Base-by-base conservation (phyloP, 441 rosid genomes). In the Adansonia rubrostipa region DNA sequence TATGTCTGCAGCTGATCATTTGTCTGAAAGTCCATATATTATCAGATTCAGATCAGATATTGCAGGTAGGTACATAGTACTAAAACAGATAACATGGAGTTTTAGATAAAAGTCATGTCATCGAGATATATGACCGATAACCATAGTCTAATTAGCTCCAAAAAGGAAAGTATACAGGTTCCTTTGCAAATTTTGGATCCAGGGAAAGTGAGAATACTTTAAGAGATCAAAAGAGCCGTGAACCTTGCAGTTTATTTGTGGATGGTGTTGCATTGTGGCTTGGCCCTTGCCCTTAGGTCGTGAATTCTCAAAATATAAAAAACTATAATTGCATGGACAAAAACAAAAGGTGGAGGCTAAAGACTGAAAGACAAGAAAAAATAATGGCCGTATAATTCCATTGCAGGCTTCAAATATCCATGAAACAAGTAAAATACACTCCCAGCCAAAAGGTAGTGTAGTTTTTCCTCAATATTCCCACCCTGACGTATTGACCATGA, bases 331-430 rank as follows among this genome's bases (percentile, higher is more conserved):
- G 24, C 13, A 53, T 57, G 76, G 54, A 73, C 42, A 58, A 36
- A 42, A 73, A 20, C 66, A 58, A 13, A 73, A 44, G 36, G 6
- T 19, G 10, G 50, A 13, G 64, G 50, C 50, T 7, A 13, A 42
- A 57, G 2, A 11, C 36, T 5, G 19, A 8, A 60, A 61, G 69
- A 14, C 54, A 20, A 74, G 9, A 47, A 40, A 47, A 61, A 33
- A 33, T 13, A 24, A 13, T 28, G 67, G 73, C 77, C 82, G 73
- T 54, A 54, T 71, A 42, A 58, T 76, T 72, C 80, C 74, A 77
- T 45, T 6, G 75, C 62, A 72, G 45, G 64, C 48, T 48, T 71
- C 74, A 45, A 57, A 61, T 4, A 61, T 15, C 19, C 44, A 60
- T 24, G 73, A 54, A 64, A 9, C 61, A 15, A 17, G 14, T 6